Percentiles rank a stretch among this genome's conserved stretches.
These are phyloP conservation scores for Austroboletus novae-zelandiae DNA, from an alignment of 1,284 basidiomycete genomes.

Conservation along the genomic window DNA sequence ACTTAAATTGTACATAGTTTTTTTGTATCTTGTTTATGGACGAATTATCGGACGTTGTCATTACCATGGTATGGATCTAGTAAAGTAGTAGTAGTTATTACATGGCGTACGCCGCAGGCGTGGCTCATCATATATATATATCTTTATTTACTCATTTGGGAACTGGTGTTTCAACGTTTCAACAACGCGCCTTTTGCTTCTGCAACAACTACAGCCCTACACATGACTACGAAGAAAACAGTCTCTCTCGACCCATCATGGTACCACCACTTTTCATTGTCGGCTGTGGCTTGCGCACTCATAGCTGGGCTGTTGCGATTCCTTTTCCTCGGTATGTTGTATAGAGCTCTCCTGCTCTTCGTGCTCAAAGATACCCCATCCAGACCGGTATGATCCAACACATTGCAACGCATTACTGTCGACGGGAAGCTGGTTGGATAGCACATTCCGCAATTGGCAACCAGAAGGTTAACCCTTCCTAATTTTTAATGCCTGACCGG, in stretches of 20 bases:
- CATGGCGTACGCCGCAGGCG: no score
- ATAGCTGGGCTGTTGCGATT: constrained; percentile 46
- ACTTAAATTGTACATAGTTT: constrained; percentile 4
- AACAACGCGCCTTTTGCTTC: no score
- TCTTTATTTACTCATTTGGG: no score
- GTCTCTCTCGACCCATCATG: constrained; percentile 49
- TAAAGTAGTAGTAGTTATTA: no score
- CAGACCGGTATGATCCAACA: constrained; percentile 70
- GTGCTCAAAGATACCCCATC: neutral
- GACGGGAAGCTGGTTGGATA: constrained; percentile 79
- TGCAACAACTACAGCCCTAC: no score
- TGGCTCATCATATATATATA: no score
- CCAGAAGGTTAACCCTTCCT: constrained; percentile 61
- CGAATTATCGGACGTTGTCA: neutral
- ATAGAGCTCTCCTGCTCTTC: neutral
- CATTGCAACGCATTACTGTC: constrained; percentile 72
- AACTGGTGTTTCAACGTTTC: no score
- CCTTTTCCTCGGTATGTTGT: constrained; percentile 47
- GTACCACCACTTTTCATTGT: constrained; percentile 50
- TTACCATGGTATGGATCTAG: no score
- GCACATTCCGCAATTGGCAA: constrained; percentile 71
- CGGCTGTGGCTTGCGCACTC: constrained; percentile 38
- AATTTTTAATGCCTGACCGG: neutral
- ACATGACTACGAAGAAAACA: constrained; percentile 24
- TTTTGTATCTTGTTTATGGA: neutral